A percentile compares a stretch with the other conserved stretches of the same genome.
Evolutionary conservation across 495 filamentous ascomycete genomes (phyloP).

Genomic region (Cudoniella acicularis): DNA sequence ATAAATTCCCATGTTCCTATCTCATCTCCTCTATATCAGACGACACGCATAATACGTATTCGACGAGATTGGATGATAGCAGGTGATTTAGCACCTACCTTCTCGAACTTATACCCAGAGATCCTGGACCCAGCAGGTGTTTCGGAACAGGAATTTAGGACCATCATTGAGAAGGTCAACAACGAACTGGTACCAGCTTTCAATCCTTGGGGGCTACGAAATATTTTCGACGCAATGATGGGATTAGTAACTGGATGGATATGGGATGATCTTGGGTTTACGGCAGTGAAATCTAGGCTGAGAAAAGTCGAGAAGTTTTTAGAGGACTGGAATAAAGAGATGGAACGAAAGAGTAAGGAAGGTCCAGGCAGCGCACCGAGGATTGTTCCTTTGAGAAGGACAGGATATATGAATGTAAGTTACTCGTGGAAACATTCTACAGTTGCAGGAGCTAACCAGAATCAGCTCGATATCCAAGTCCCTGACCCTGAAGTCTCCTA

Average conservation of each 20-base stretch:
- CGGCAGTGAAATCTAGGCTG: conserved; percentile 65
- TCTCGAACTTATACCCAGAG: conserved; percentile 92
- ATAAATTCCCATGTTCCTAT: conserved; percentile 86
- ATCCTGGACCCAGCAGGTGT: conserved; percentile 81
- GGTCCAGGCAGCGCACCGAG: conserved; percentile 57
- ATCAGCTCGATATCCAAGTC: conserved; percentile 75
- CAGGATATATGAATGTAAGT: conserved; percentile 81
- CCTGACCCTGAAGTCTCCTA: conserved; percentile 67
- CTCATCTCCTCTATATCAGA: conserved; percentile 64
- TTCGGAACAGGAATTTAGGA: conserved; percentile 76
- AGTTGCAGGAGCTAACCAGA: not conserved
- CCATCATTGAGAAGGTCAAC: conserved; percentile 75
- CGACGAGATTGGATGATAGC: conserved; percentile 83
- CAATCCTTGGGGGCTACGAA: conserved; percentile 64
- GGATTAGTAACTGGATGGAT: conserved; percentile 85
- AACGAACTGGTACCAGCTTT: conserved; percentile 66
- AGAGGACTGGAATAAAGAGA: conserved; percentile 73
- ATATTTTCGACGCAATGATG: conserved; percentile 70
- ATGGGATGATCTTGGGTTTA: conserved; percentile 84
- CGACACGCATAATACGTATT: conserved; percentile 87
- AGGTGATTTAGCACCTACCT: conserved; percentile 90
- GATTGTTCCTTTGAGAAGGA: conserved; percentile 72
- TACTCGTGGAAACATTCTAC: not conserved
- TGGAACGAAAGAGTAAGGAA: conserved; percentile 46
- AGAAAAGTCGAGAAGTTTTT: conserved; percentile 68